Base-by-base conservation (phyloP, 2,329 filamentous ascomycete genomes). In the Colletotrichum caudatum region DNA sequence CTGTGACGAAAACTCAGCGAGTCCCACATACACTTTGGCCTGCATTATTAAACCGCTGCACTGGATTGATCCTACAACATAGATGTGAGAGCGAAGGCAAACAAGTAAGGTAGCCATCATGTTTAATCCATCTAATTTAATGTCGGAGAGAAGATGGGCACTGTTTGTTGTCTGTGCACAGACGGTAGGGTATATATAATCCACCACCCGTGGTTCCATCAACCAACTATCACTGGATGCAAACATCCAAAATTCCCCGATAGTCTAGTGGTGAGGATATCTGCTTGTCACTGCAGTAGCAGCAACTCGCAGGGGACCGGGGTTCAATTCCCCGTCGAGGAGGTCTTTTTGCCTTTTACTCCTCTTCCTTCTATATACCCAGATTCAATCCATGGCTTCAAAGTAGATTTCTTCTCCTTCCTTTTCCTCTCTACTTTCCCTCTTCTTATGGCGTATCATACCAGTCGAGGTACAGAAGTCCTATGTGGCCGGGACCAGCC, bases 201-300 rank as follows among this genome's bases (percentile, higher is more conserved):
- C 0, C 0, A 0, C 7, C 4, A 1, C 4, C n/a, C n/a, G n/a
- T n/a, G n/a, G n/a, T 6, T 0, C 1, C 5, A 2, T 1, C 35
- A 63, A 63, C 48, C 16, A 41, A 37, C 61, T 64, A 53, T 60
- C 53, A 66, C 11, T 64, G 51, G 61, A 64, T 64, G 61, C 20
- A 2, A 37, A 53, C 8, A 66, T 61, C 54, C 57, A 37, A 39
- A 6, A 48, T 57, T 72, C 69, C 69, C 61, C 66, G 69, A 72
- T 72, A 72, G 69, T 72, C 69, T 72, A 72, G 69, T 72, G 69
- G 69, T 72, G 69, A 72, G 69, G 69, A 72, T 72, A 72, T 72
- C 69, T 54, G 69, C 69, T 72, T 72, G 69, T 72, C 69, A 72
- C 2, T 41, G 0, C 16, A 20, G 26, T 5, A 51, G 16, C 41